Base-by-base conservation (phyloP, 2,329 filamentous ascomycete genomes). In the Paracoccidioides brasiliensis region DNA sequence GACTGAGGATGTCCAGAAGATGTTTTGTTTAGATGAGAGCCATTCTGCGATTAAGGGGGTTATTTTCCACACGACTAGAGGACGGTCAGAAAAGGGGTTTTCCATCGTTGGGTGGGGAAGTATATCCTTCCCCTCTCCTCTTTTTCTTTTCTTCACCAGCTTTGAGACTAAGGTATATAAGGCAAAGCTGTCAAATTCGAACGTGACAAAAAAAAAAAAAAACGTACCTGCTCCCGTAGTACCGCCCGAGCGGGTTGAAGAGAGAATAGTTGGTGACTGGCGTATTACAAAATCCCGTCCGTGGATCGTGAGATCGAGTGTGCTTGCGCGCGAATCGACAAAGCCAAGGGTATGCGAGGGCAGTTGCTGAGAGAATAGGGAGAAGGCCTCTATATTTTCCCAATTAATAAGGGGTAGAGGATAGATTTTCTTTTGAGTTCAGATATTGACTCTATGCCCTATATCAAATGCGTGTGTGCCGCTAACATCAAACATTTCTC, bases 41-140 rank as follows among this genome's bases (percentile, higher is more conserved):
- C 89, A 97, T 60, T 81, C 75, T 28, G 90, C 88, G 65, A 97
- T 83, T 46, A 83, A 75, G 7, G 90, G 89, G 0, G 89, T 91
- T 62, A 95, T 85, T 70, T 87, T 90, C 93, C 93, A 98, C 7
- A 97, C 76, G 15, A 95, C 90, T 86, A 56, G 35, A 30, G 44
- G 9, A 9, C 44, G 42, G 42, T 38, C 22, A 52, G 44, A 48
- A 15, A 52, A 32, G 44, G 43, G 53, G 28, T 45, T 45, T 32
- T 57, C 37, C 52, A 57, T 58, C 30, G 46, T 14, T 37, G 12
- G 52, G 58, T 62, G 48, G 51, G 48, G 52, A 57, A 33, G 33
- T n/a, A 4, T 38, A 41, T 50, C 15, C 6, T 22, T 44, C 10
- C 12, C 15, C 14, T 32, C 43, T 46, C 43, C n/a, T 46, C 7